These are phyloP conservation scores for Pseudomassariella vexata DNA, from an alignment of 2,329 filamentous ascomycete species.

Conservation along the genomic window DNA sequence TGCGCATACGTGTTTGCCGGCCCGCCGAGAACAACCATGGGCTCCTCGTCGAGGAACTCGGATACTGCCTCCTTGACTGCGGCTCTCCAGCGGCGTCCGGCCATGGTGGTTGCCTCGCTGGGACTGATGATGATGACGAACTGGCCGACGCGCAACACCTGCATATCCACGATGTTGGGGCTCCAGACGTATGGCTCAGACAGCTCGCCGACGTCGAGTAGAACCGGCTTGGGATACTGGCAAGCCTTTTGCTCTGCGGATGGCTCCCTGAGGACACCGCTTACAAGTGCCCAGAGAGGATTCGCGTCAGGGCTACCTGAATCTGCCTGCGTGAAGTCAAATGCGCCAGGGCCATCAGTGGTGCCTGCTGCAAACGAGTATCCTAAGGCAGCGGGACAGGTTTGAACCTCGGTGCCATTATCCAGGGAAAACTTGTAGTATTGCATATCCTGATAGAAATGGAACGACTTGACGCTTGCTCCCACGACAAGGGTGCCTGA, in stretches of 20 bases:
- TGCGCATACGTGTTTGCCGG: constrained; percentile 87
- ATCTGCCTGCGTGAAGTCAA: constrained; percentile 84
- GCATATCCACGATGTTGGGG: constrained; percentile 84
- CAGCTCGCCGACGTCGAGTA: constrained; percentile 80
- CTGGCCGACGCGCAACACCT: constrained; percentile 76
- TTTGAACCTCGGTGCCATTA: constrained; percentile 65
- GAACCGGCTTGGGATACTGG: constrained; percentile 75
- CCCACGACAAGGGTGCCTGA: constrained; percentile 49
- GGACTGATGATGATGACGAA: constrained; percentile 80
- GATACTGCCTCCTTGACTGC: constrained; percentile 51
- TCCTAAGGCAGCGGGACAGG: constrained; percentile 80
- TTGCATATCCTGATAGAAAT: constrained; percentile 74
- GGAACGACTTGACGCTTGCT: constrained; percentile 67
- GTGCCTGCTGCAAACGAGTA: constrained; percentile 90
- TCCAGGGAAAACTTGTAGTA: constrained; percentile 66
- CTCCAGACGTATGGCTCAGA: constrained; percentile 74
- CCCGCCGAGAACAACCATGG: constrained; percentile 73
- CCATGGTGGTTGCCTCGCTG: constrained; percentile 87
- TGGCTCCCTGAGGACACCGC: constrained; percentile 64
- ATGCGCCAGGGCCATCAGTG: constrained; percentile 78
- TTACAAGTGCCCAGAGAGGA: constrained; percentile 72
- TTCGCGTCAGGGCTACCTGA: constrained; percentile 63
- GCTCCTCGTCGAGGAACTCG: constrained; percentile 39
- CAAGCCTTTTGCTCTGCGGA: constrained; percentile 64
- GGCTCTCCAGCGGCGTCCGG: constrained; percentile 77